Base-by-base conservation (phyloP, 2,329 filamentous ascomycete genomes). In the Monosporascus cannonballus region DNA sequence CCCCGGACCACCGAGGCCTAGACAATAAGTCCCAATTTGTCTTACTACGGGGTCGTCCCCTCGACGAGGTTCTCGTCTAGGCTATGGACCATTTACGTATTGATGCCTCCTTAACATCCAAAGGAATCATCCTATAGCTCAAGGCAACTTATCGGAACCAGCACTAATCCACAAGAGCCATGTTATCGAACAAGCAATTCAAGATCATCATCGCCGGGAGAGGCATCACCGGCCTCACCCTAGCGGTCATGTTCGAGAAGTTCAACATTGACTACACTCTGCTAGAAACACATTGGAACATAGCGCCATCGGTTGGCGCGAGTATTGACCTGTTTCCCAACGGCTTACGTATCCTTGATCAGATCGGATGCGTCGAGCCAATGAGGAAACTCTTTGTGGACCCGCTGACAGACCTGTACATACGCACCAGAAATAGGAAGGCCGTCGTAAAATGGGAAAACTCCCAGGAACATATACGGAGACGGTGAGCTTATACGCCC, bases 201-300 rank as follows among this genome's bases (percentile, higher is more conserved):
- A 67, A 66, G 49, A 68, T 78, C 24, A 62, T 79, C 50, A 78
- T 81, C 39, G 73, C 68, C 1, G 77, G 78, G 18, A 78, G 75
- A 6, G 70, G 73, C 46, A 63, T 80, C n/a, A 68, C 72, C 2
- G 79, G 79, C 6, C 61, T 79, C 1, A 67, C n/a, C 72, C 61
- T 79, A 7, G 75, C 76, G 4, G 69, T 72, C 42, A 70, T 71
- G 55, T 70, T 82, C 3, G 70, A 80, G 50, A 61, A 63, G 44
- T 64, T 71, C 36, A 63, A 61, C 27, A 73, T 82, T 51, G 72
- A 80, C 55, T 81, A 74, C 58, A 53, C 78, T 2, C 52, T 82
- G 0, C 67, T 83, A 0, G 78, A 83, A 55, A 63, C 65, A 0
- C 64, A 73, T 46, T 25, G 54, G 0, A 60, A 69, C 0, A 71